Evolutionary conservation across 257 asterid species (phyloP).

Genomic region (Mentha longifolia): DNA sequence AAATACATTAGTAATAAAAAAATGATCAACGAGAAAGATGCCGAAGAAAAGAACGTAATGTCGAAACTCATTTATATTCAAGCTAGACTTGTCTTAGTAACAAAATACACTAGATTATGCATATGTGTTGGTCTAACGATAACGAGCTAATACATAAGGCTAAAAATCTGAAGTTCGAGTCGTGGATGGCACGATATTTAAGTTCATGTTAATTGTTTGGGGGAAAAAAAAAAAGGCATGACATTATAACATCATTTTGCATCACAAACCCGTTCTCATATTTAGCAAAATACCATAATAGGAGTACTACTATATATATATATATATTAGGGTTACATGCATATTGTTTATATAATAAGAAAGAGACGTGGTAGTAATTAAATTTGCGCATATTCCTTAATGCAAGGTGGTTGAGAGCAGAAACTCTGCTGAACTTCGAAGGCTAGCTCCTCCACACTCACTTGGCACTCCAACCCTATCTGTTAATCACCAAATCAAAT

Average conservation of each 20-base stretch:
- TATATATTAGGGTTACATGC: constrained; percentile 5
- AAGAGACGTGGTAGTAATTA: not conserved
- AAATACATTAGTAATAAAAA: no score
- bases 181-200: no score
- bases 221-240: not conserved
- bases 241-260: not conserved
- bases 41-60: no score
- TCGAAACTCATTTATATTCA: no score
- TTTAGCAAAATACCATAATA: not conserved
- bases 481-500: constrained; percentile 28
- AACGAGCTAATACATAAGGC: no score
- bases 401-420: constrained; percentile 42
- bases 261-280: not conserved
- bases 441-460: constrained; percentile 92
- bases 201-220: no score
- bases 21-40: no score
- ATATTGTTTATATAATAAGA: no score
- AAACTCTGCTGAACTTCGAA: constrained; percentile 84
- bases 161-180: no score
- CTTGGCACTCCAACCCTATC: constrained; percentile 92
- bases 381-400: constrained; percentile 31
- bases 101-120: no score
- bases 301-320: not conserved
- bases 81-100: no score
- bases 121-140: no score